Percentiles rank a stretch among this genome's conserved stretches.
Evolutionary conservation across 257 asterid genomes (phyloP).

Genomic region (Thymus quinquecostatus): DNA sequence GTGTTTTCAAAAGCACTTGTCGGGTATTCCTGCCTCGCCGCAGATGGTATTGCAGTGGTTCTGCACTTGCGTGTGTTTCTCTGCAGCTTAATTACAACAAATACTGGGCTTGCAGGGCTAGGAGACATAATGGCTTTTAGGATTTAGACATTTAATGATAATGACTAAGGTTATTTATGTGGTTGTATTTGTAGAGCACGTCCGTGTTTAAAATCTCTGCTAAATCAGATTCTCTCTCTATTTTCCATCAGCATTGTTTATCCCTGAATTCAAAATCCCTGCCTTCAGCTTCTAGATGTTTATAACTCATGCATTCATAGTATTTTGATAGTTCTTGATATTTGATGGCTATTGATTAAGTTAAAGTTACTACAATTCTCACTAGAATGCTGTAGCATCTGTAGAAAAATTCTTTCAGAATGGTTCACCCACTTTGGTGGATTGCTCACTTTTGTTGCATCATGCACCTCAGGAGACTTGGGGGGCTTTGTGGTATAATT

Average conservation of each 20-base stretch:
- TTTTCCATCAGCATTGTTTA: neutral
- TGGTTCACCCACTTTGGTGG: neutral
- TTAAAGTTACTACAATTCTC: neutral
- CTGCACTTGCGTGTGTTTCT: neutral
- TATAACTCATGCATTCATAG: neutral
- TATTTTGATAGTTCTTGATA: neutral
- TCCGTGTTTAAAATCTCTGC: neutral
- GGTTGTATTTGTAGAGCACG: neutral
- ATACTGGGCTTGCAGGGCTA: neutral
- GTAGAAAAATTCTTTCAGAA: neutral
- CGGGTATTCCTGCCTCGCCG: neutral
- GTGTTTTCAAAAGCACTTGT: neutral
- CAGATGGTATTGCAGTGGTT: neutral
- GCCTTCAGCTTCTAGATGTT: neutral
- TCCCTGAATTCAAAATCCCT: neutral
- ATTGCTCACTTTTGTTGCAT: too few species aligned
- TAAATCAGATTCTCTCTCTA: neutral
- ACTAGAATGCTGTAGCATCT: neutral
- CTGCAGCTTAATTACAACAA: neutral
- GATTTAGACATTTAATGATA: neutral
- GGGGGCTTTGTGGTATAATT: neutral
- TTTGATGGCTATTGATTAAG: neutral
- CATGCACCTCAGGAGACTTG: neutral
- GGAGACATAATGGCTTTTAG: neutral
- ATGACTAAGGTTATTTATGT: neutral